Conservation (phyloP, 352 stramenopile genomes). For the Pythium guiyangense region DNA sequence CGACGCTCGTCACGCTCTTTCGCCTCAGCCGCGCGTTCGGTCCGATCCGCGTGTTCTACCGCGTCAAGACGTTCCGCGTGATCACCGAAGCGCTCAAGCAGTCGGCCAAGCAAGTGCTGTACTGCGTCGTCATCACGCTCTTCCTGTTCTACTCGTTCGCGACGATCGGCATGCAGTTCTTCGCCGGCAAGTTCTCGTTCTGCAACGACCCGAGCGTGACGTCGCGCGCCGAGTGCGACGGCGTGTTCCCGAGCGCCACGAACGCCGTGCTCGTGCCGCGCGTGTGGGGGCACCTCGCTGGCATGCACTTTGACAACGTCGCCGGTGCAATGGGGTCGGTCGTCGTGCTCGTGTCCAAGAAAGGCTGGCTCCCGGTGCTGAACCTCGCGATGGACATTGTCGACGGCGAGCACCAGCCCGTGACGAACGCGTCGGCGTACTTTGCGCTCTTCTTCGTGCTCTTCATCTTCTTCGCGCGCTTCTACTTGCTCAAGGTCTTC, state of each 20-base stretch:
- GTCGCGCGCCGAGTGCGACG: constrained; percentile 41
- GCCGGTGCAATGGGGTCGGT: constrained; percentile 67
- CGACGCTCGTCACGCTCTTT: constrained; percentile 71
- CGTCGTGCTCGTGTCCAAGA: constrained; percentile 81
- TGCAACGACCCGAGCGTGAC: constrained; percentile 71
- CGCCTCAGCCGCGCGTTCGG: constrained; percentile 72
- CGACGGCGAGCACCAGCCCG: constrained; percentile 58
- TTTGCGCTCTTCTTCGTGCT: constrained; percentile 81
- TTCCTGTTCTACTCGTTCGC: constrained; percentile 86
- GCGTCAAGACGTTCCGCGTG: constrained; percentile 79
- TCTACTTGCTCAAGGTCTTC: constrained; percentile 76
- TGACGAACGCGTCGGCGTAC: constrained; percentile 68
- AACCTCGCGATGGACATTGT: constrained; percentile 82
- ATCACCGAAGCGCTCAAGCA: constrained; percentile 80
- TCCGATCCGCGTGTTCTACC: constrained; percentile 83
- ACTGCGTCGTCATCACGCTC: constrained; percentile 69
- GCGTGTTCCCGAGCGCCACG: constrained; percentile 56
- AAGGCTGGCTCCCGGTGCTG: constrained; percentile 80
- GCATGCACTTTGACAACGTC: constrained; percentile 85
- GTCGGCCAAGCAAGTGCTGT: constrained; percentile 70
- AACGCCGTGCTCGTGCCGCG: constrained; percentile 56
- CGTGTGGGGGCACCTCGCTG: constrained; percentile 74
- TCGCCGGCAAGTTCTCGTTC: constrained; percentile 70
- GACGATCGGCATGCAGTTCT: constrained; percentile 84
- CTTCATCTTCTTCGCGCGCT: constrained; percentile 77